Evolutionary conservation across 2,329 filamentous ascomycete genomes (phyloP).

Genomic region (Dactylellina haptotyla): DNA sequence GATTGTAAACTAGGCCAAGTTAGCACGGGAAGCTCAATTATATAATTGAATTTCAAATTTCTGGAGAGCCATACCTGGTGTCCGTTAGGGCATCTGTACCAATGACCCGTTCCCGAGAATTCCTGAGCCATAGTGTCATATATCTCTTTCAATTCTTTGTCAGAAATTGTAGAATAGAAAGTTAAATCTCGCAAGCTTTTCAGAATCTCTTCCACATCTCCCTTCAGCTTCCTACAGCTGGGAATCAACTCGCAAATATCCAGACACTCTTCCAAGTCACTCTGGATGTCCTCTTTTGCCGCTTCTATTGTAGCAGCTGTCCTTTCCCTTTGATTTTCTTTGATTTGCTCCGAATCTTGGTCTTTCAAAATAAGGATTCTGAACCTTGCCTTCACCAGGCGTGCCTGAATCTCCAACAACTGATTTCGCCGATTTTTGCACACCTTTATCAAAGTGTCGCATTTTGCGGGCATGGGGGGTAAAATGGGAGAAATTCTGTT

Average conservation of each 20-base stretch:
- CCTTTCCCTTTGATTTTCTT: conserved; percentile 4
- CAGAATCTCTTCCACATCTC: conserved; percentile 64
- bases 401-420: conserved; percentile 15
- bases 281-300: conserved; percentile 43
- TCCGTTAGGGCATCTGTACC: conserved; percentile 69
- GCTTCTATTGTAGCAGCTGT: conserved; percentile 26
- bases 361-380: background rate
- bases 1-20: conserved; percentile 12
- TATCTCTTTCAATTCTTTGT: conserved; percentile 66
- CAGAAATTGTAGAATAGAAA: conserved; percentile 66
- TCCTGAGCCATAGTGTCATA: conserved; percentile 66
- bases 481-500: background rate
- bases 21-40: background rate
- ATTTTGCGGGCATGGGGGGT: background rate
- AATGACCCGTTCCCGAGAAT: conserved; percentile 68
- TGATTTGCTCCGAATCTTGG: too few relatives aligned
- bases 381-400: conserved; percentile 20
- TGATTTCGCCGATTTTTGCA: conserved; percentile 13
- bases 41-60: background rate
- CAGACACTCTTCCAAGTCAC: conserved; percentile 22
- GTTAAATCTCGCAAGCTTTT: conserved; percentile 64
- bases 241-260: conserved; percentile 14
- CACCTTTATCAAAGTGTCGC: background rate
- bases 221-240: conserved; percentile 59
- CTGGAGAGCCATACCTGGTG: conserved; percentile 61